Evolutionary conservation across 2,329 filamentous ascomycete genomes (phyloP).

Genomic region (Trichoderma citrinoviride): DNA sequence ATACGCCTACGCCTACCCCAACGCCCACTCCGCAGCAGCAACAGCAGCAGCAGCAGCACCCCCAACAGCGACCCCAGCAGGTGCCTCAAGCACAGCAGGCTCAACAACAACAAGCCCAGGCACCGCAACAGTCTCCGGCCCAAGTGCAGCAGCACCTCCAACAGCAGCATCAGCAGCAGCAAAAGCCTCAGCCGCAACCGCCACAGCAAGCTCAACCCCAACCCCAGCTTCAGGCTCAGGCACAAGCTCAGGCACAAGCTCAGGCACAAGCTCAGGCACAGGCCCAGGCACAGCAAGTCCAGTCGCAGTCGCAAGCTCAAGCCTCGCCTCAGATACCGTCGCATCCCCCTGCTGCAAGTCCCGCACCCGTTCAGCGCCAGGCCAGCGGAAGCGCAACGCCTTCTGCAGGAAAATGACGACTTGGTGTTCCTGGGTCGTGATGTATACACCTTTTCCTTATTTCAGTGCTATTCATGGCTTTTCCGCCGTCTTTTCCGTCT

Average conservation of each 20-base stretch:
- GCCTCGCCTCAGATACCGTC: constrained; percentile 22
- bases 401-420: constrained; percentile 30
- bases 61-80: constrained; percentile 24
- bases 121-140: constrained; percentile 19
- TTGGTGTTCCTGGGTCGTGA: neutral
- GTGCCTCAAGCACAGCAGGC: constrained; percentile 25
- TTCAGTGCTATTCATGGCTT: neutral
- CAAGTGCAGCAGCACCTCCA: constrained; percentile 20
- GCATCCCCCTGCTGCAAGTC: constrained; percentile 22
- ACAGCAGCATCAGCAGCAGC: constrained; percentile 14
- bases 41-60: constrained; percentile 11
- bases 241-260: neutral
- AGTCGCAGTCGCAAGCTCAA: constrained; percentile 18
- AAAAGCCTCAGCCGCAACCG: constrained; percentile 21
- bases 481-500: neutral
- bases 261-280: constrained; percentile 21
- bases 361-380: constrained; percentile 33
- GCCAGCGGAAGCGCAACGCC: constrained; percentile 43
- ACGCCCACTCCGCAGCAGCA: constrained; percentile 25
- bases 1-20: neutral
- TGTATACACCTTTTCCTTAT: neutral
- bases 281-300: neutral
- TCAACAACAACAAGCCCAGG: constrained; percentile 20
- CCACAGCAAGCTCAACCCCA: constrained; percentile 5
- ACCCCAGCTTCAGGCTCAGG: constrained; percentile 16